These are phyloP conservation scores for Xylaria polymorpha DNA, from an alignment of 2,329 filamentous ascomycete species.

Conservation along the genomic window DNA sequence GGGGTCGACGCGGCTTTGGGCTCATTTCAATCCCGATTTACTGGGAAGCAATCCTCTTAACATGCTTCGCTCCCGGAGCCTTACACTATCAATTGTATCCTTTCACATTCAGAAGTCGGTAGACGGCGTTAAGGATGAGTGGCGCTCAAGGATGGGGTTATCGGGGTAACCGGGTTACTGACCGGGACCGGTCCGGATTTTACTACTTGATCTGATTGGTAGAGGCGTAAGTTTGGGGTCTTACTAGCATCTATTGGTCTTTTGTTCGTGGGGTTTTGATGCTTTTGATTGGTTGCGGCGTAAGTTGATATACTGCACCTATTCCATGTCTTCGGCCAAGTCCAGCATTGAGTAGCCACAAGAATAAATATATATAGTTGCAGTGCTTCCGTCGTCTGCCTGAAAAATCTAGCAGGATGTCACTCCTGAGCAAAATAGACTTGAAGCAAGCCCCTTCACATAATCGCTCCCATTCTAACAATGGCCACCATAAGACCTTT, in stretches of 20 bases:
- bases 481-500: constrained; percentile 22
- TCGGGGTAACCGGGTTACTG: background rate
- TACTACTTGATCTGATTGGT: constrained; percentile 14
- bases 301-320: constrained; percentile 1
- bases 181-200: background rate
- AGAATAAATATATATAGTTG: background rate
- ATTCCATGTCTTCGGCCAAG: background rate
- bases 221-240: constrained; percentile 16
- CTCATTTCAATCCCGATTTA: constrained; percentile 2
- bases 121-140: background rate
- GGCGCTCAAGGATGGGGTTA: background rate
- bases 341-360: background rate
- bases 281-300: background rate
- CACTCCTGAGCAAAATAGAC: background rate
- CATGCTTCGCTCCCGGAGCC: too few relatives aligned
- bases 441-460: background rate
- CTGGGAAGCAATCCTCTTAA: background rate
- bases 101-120: background rate
- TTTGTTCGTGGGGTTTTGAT: background rate
- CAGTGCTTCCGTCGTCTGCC: background rate
- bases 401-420: background rate
- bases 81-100: background rate
- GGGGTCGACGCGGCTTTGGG: constrained; percentile 1
- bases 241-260: background rate
- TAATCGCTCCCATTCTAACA: background rate